phyloP scores from a whole-genome alignment of 805 yeast species.

The Hanseniaspora taiwanica region DNA sequence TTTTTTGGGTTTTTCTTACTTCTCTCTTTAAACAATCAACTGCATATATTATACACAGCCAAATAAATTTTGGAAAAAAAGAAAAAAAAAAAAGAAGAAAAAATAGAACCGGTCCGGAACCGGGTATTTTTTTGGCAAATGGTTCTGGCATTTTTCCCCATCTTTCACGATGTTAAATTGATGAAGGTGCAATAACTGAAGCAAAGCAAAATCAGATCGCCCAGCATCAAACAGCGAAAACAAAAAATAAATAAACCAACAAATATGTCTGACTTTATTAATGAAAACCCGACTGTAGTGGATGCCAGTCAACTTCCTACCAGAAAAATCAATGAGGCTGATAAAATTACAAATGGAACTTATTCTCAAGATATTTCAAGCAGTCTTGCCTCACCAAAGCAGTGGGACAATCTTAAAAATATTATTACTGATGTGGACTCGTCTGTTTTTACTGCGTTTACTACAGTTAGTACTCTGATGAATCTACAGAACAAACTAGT shows the following conservation, averaged over 20 bases:
- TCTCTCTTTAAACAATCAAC: too few relatives aligned
- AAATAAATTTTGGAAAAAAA: too few relatives aligned
- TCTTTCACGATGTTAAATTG: too few relatives aligned
- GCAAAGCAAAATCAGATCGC: too few relatives aligned
- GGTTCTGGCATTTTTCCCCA: too few relatives aligned
- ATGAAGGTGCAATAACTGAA: too few relatives aligned
- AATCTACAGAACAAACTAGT: constrained; percentile 1
- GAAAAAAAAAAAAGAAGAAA: too few relatives aligned
- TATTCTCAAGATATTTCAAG: constrained; percentile 1
- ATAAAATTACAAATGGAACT: background rate
- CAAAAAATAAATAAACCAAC: constrained; percentile 1
- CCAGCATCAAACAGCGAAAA: too few relatives aligned
- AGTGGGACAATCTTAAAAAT: background rate
- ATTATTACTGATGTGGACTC: background rate
- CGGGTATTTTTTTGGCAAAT: too few relatives aligned
- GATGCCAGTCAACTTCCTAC: constrained; percentile 70
- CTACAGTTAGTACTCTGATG: background rate
- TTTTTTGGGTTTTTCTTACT: too few relatives aligned
- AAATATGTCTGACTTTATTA: constrained; percentile 66
- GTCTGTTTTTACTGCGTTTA: constrained; percentile 1
- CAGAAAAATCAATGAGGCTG: constrained; percentile 27
- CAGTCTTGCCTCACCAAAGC: background rate
- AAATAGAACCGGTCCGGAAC: too few relatives aligned
- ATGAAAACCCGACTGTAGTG: constrained; percentile 80
- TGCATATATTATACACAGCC: too few relatives aligned